These are phyloP conservation scores for Yamadazyma kanchanaburiensis DNA, from an alignment of 1,139 yeast species.

Conservation along the genomic window DNA sequence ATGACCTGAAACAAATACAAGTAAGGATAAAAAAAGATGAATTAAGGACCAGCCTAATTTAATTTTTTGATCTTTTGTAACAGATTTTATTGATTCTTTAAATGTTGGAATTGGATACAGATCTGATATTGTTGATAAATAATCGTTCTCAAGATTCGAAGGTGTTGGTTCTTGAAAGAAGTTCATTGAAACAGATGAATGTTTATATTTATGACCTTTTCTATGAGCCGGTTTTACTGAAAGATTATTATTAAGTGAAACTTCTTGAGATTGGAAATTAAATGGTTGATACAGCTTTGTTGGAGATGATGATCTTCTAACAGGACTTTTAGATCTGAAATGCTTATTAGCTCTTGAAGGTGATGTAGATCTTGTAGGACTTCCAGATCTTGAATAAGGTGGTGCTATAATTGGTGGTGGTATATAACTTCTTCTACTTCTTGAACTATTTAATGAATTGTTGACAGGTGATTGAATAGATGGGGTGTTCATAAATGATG, in stretches of 20 bases:
- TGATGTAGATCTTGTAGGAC: slow-evolving; percentile 32
- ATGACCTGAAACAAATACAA: slow-evolving; percentile 62
- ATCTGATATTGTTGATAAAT: slow-evolving; percentile 70
- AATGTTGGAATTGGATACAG: slow-evolving; percentile 77
- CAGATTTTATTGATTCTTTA: slow-evolving; percentile 56
- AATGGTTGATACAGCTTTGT: slow-evolving; percentile 35
- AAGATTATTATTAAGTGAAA: slow-evolving; percentile 26
- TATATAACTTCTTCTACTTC: slow-evolving; percentile 8
- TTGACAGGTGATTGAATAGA: slow-evolving; percentile 6
- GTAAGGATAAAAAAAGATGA: slow-evolving; percentile 55
- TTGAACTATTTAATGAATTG: not conserved
- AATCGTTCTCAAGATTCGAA: slow-evolving; percentile 11
- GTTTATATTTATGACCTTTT: slow-evolving; percentile 93
- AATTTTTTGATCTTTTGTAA: slow-evolving; percentile 50
- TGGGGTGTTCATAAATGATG: not conserved
- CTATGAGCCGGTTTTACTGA: slow-evolving; percentile 65
- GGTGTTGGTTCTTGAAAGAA: slow-evolving; percentile 90
- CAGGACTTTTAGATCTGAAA: slow-evolving; percentile 31
- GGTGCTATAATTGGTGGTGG: slow-evolving; percentile 17
- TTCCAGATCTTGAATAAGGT: slow-evolving; percentile 17
- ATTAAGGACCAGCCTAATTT: slow-evolving; percentile 64
- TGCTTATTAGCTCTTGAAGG: slow-evolving; percentile 27
- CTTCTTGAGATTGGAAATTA: slow-evolving; percentile 44
- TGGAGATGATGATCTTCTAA: slow-evolving; percentile 26
- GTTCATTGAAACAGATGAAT: slow-evolving; percentile 95